Evolutionary conservation across 768 basidiomycete genomes (phyloP).

Genomic region (Dioszegia aurantiaca): DNA sequence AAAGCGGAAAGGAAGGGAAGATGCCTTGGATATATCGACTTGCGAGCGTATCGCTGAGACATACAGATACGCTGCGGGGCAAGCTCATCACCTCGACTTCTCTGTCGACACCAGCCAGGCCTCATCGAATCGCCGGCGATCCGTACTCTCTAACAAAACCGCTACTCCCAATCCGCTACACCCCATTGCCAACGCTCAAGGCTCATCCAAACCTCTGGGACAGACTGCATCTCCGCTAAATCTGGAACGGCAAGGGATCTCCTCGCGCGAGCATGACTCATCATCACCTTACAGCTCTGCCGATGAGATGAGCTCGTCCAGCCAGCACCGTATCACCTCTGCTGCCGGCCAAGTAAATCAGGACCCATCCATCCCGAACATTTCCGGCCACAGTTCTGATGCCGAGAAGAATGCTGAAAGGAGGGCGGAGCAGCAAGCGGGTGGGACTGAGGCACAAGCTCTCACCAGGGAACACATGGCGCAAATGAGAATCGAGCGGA

Average conservation of each 20-base stretch:
- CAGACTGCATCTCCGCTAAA: neutral
- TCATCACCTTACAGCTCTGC: neutral
- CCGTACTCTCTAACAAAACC: too few relatives aligned
- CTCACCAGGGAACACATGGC: slow-evolving; percentile 25
- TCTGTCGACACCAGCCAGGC: too few relatives aligned
- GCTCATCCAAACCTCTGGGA: neutral
- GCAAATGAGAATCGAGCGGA: slow-evolving; percentile 12
- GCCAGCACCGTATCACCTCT: slow-evolving; percentile 13
- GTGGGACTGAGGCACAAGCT: neutral
- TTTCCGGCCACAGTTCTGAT: slow-evolving; percentile 5
- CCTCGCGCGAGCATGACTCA: too few relatives aligned
- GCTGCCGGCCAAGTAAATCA: slow-evolving; percentile 33
- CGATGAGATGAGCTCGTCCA: neutral
- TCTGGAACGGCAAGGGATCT: neutral
- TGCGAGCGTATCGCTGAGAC: too few relatives aligned
- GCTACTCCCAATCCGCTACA: neutral
- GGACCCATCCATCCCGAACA: slow-evolving; percentile 39
- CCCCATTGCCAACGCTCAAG: neutral
- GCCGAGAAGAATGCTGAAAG: neutral
- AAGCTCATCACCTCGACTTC: neutral
- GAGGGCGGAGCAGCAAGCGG: neutral
- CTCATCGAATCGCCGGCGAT: too few relatives aligned
- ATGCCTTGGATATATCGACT: too few relatives aligned
- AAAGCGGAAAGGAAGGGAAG: too few relatives aligned
- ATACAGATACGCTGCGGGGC: neutral